These are phyloP conservation scores for Isatis lusitanica DNA, from an alignment of 441 rosid genomes.

Conservation along the genomic window DNA sequence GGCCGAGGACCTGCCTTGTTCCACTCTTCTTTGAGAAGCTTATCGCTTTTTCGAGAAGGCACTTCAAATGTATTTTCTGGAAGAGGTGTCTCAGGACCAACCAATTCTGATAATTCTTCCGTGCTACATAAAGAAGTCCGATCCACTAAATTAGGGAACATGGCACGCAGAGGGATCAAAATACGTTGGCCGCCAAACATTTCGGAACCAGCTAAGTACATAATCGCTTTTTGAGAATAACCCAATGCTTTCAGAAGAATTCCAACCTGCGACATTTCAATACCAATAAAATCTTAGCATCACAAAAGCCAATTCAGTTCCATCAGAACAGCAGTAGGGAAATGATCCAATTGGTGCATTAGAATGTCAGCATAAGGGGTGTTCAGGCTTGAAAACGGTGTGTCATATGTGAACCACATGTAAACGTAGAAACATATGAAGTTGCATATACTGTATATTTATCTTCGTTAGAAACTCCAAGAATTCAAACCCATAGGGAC, in stretches of 20 bases:
- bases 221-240: conserved; percentile 75
- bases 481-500: neutral
- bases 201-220: conserved; percentile 94
- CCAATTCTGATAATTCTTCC: conserved; percentile 68
- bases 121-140: conserved; percentile 74
- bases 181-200: conserved; percentile 94
- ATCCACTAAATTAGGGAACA: conserved; percentile 83
- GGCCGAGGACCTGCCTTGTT: conserved; percentile 95
- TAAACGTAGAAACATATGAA: neutral
- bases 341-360: conserved; percentile 6
- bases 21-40: conserved; percentile 86
- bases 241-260: conserved; percentile 91
- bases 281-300: conserved; percentile 13
- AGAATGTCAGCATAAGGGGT: conserved; percentile 6
- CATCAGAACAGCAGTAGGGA: neutral
- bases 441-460: neutral
- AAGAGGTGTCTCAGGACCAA: conserved; percentile 85
- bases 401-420: neutral
- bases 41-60: conserved; percentile 63
- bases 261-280: conserved; percentile 75
- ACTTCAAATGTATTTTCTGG: conserved; percentile 47
- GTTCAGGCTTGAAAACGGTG: conserved; percentile 12
- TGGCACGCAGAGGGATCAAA: conserved; percentile 88
- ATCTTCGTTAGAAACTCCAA: neutral
- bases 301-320: conserved; percentile 11